These are phyloP conservation scores for Tulasnella sp. DNA, from an alignment of 768 basidiomycete genomes.

Conservation along the genomic window DNA sequence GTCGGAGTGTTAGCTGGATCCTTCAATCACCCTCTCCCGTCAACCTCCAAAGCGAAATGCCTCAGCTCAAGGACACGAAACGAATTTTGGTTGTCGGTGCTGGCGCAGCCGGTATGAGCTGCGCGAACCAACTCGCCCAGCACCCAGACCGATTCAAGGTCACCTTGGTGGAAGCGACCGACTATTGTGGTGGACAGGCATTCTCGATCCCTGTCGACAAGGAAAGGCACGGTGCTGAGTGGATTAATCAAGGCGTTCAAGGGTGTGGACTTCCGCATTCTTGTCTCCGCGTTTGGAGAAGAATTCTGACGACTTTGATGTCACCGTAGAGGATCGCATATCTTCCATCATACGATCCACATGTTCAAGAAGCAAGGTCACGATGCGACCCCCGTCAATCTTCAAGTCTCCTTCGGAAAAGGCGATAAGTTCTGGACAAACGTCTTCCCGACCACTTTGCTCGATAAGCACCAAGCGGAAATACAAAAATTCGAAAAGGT, in stretches of 20 bases:
- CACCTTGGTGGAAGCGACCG: slow-evolving; percentile 27
- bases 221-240: slow-evolving; percentile 25
- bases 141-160: slow-evolving; percentile 32
- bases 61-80: slow-evolving; percentile 19
- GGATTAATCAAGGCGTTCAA: slow-evolving; percentile 36
- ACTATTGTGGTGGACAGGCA: slow-evolving; percentile 32
- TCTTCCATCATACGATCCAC: slow-evolving; percentile 31
- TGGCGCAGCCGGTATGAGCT: slow-evolving; percentile 30
- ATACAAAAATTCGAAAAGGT: slow-evolving; percentile 29
- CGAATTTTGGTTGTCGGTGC: slow-evolving; percentile 33
- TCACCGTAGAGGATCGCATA: slow-evolving; percentile 20
- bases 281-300: not conserved
- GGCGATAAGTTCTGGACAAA: slow-evolving; percentile 36
- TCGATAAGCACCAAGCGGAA: slow-evolving; percentile 27
- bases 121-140: slow-evolving; percentile 28
- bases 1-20: not conserved
- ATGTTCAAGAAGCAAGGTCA: slow-evolving; percentile 27
- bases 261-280: slow-evolving; percentile 18
- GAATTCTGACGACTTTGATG: not conserved
- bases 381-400: slow-evolving; percentile 25
- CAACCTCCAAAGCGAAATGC: not conserved
- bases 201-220: slow-evolving; percentile 32
- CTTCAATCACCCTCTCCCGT: not conserved
- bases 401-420: slow-evolving; percentile 30
- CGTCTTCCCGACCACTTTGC: slow-evolving; percentile 32